These are phyloP conservation scores for Spatholobus suberectus DNA, from an alignment of 306 rosid species.

Conservation along the genomic window DNA sequence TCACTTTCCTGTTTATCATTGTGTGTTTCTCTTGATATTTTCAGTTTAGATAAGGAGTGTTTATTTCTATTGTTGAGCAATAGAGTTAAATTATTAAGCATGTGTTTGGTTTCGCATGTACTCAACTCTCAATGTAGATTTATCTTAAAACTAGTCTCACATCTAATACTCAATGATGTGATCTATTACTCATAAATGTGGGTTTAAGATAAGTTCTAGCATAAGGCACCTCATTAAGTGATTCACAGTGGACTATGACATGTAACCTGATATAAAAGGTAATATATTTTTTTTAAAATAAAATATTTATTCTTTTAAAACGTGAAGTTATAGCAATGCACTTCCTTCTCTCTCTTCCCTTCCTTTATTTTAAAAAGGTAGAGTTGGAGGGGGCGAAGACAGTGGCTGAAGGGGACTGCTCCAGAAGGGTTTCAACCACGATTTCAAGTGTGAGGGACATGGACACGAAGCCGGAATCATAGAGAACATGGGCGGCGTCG, in stretches of 20 bases:
- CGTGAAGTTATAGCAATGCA: no score
- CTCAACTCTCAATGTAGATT: neutral
- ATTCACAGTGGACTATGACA: no score
- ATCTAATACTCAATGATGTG: neutral
- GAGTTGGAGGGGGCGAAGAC: slow-evolving; percentile 79
- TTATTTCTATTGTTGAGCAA: neutral
- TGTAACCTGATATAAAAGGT: no score
- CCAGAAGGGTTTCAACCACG: slow-evolving; percentile 51
- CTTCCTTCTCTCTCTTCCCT: no score
- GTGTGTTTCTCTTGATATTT: neutral
- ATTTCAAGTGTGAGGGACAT: slow-evolving; percentile 76
- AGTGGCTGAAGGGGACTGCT: slow-evolving; percentile 64
- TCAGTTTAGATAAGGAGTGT: neutral
- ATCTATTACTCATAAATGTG: no score
- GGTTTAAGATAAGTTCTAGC: no score
- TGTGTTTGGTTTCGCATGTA: neutral
- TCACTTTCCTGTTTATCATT: neutral
- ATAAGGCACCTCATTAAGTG: no score
- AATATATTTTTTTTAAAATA: no score
- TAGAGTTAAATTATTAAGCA: neutral
- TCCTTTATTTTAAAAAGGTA: no score
- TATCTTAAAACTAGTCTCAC: neutral
- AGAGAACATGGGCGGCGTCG: slow-evolving; percentile 72
- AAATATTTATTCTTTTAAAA: no score
- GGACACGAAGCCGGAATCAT: slow-evolving; percentile 68